Evolutionary conservation across 371 early-diverging fungal species (phyloP), one percentile per base, ranked within the genome.

Genomic region (Rhizopus arrhizus): DNA sequence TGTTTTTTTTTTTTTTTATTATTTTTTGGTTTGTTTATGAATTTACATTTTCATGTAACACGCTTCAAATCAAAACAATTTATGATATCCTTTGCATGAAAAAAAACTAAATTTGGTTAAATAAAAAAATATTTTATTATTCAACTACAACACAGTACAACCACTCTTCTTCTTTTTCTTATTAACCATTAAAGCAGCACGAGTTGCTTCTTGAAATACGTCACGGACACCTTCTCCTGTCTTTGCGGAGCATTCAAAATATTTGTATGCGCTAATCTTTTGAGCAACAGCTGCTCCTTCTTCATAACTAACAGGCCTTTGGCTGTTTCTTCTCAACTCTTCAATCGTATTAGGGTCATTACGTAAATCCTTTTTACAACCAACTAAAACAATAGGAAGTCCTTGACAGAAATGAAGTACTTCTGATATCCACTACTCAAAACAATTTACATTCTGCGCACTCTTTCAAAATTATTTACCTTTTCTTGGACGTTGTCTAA

Each of bases 301-400:
- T 65, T 91, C 89, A 52, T 77, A 69, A 12, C 89, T 77, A 50
- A 96, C 94, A 8, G 94, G 93, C 45, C 77, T 65, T 65, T 89
- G 90, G 65, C 88, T 81, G 62, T 78, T 85, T 74, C 84, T 87
- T 68, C 77, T 73, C 42, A 93, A 80, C 64, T 89, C 89, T 59
- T 87, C 89, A 43, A 89, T 86, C 32, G 86, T 84, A 33, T 72
- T 71, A 46, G 86, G 84, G 69, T 93, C 91, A 66, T 84, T 80
- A 60, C 97, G 82, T 68, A 94, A 73, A 74, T 97, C 97, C 72
- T 79, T 89, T 84, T 97, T 95, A 76, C 89, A 87, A 13, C 88
- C 97, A 51, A 94, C 90, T 43, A 96, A 80, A 52, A 94, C 64
- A 62, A 93, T 86, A 28, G 95, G 96, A 48, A 93, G 76, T 16